Percentiles rank a stretch among this genome's conserved stretches.
These are phyloP conservation scores for Austroboletus novae-zelandiae DNA, from an alignment of 1,284 basidiomycete species.

Conservation along the genomic window DNA sequence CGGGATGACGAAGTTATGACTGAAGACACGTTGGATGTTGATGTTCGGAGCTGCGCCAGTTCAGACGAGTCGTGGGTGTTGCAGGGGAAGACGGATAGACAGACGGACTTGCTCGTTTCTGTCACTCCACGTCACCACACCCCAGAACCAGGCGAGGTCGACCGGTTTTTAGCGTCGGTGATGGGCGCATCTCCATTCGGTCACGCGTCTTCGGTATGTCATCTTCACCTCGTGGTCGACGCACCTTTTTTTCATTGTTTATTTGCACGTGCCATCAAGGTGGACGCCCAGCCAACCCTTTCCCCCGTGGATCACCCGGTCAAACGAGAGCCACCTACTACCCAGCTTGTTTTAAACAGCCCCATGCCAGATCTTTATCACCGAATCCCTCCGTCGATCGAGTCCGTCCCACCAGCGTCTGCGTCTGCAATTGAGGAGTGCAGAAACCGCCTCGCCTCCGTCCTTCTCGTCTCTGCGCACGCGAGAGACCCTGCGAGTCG, in stretches of 20 bases:
- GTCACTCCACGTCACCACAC: slow-evolving; percentile 12
- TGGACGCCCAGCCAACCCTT: slow-evolving; percentile 1
- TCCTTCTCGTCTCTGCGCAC: slow-evolving; percentile 18
- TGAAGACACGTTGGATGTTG: slow-evolving; percentile 1
- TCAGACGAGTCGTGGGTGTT: background rate
- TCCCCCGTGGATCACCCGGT: slow-evolving; percentile 4
- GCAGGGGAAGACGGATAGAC: background rate
- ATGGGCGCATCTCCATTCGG: slow-evolving; percentile 6
- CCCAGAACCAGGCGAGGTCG: slow-evolving; percentile 26
- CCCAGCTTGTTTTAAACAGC: slow-evolving; percentile 7
- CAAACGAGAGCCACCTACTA: slow-evolving; percentile 11
- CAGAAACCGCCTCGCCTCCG: slow-evolving; percentile 24
- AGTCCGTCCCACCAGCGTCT: slow-evolving; percentile 6
- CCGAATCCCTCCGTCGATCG: slow-evolving; percentile 4
- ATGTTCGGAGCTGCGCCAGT: background rate
- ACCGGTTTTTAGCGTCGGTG: slow-evolving; percentile 27
- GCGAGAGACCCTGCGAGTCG: slow-evolving; percentile 13
- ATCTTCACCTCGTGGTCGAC: slow-evolving; percentile 5
- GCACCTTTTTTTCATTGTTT: slow-evolving; percentile 8
- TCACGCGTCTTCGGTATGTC: slow-evolving; percentile 18
- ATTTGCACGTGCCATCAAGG: background rate
- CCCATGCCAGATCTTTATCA: slow-evolving; percentile 5
- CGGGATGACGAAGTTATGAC: slow-evolving; percentile 2
- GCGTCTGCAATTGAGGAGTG: slow-evolving; percentile 26
- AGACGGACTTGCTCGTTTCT: slow-evolving; percentile 3